A percentile compares a stretch with the other conserved stretches of the same genome.
Conservation (phyloP, 129 eudicot genomes). For the Flaveria robusta region DNA sequence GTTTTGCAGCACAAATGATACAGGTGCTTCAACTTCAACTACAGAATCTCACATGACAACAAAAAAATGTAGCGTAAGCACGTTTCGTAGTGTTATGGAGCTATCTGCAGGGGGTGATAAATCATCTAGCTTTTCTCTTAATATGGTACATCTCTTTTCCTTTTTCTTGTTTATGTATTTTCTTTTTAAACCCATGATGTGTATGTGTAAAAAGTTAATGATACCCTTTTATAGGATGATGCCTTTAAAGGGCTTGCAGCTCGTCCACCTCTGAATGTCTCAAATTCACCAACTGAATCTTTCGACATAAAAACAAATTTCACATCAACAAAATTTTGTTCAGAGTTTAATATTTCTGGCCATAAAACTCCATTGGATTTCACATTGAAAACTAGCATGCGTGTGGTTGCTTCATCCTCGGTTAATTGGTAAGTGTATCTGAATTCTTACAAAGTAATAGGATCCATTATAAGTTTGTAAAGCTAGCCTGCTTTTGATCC, state of each 20-base stretch:
- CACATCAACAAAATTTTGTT: conserved; percentile 35
- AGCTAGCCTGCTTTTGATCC: neutral
- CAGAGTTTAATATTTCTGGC: conserved; percentile 60
- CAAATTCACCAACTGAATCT: conserved; percentile 42
- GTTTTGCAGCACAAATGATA: conserved; percentile 45
- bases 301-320: conserved; percentile 32
- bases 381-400: conserved; percentile 80
- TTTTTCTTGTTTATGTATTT: neutral
- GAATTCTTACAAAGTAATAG: conserved; percentile 8
- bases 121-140: conserved; percentile 47
- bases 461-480: neutral
- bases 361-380: conserved; percentile 76
- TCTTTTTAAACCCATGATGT: neutral
- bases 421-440: conserved; percentile 55
- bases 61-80: conserved; percentile 43
- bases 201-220: conserved; percentile 6
- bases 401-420: conserved; percentile 69
- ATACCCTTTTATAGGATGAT: conserved; percentile 54
- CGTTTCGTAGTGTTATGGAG: conserved; percentile 69
- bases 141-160: conserved; percentile 51
- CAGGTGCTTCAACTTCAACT: conserved; percentile 42
- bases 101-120: conserved; percentile 59
- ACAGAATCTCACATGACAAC: conserved; percentile 35
- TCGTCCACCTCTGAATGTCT: conserved; percentile 47
- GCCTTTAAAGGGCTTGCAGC: conserved; percentile 76